Evolutionary conservation across 139 green algal genomes (phyloP), one percentile per base, ranked within the genome.

Genomic region (Coelastrella sp.): DNA sequence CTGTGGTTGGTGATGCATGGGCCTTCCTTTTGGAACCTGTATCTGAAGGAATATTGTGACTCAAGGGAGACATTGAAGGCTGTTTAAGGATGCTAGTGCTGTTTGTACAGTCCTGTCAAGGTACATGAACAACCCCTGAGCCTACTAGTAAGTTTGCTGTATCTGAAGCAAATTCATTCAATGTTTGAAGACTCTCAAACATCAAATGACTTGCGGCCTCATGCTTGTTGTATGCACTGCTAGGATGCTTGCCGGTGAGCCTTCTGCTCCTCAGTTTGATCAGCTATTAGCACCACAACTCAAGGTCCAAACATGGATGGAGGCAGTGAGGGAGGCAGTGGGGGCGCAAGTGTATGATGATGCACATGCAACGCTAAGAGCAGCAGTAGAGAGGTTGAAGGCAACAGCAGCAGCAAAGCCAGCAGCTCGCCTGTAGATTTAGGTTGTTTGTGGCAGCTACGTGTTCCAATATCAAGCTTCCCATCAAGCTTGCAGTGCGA

Each of bases 181-280:
- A n/a, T n/a, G n/a, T n/a, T n/a, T n/a, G n/a, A 11, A 53, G 45
- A 21, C 45, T 21, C 11, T 11, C 11, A 53, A 15, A 23, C 48
- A 38, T 38, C 62, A 41, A 30, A 8, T 71, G 62, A 27, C 25
- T 23, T 8, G 21, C 2, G 27, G 15, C 27, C 62, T 40, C 21
- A 27, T 71, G 62, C 62, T 71, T 27, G 9, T 71, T 27, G 27
- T 71, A 30, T 30, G 27, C 19, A 57, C 17, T 66, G 13, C 1
- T 43, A 82, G 75, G 53, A 82, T 82, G 75, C 35, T 82, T 51
- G 75, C 71, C 2, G 75, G 51, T 17, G 75, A 82, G 75, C 75
- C 75, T 3, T 66, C 40, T 27, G 27, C n/a, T n/a, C 82, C 71
- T 13, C 43, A 67, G 30, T 64, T 50, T 35, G 57, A 69, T 41